Conservation (phyloP, 257 asterid genomes). For the Lantana camara region DNA sequence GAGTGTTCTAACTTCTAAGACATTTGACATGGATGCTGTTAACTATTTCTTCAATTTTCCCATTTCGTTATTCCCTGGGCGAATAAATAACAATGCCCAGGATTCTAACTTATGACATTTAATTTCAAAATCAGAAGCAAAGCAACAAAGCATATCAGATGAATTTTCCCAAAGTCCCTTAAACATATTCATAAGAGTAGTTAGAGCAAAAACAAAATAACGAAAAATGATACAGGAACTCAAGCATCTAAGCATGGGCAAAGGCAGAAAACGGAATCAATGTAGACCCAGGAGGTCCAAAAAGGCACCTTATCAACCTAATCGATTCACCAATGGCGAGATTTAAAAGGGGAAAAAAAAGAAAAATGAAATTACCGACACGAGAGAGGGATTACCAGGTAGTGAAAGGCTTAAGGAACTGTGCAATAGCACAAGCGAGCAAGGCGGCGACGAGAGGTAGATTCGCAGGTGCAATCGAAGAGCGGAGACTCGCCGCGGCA, state of each 20-base stretch:
- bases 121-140: neutral
- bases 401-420: conserved; percentile 88
- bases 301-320: conserved; percentile 11
- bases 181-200: conserved; percentile 8
- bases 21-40: neutral
- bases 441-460: conserved; percentile 77
- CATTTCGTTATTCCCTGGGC: neutral
- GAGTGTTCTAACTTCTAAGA: neutral
- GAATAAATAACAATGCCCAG: neutral
- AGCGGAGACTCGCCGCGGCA: conserved; percentile 71
- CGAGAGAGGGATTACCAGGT: conserved; percentile 58
- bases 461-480: conserved; percentile 62
- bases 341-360: neutral
- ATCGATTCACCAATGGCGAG: conserved; percentile 11
- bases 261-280: conserved; percentile 11
- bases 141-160: neutral
- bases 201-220: neutral
- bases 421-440: conserved; percentile 88
- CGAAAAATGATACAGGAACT: neutral
- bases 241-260: neutral
- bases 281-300: neutral
- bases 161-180: neutral
- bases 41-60: neutral
- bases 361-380: neutral
- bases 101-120: neutral